Evolutionary conservation across 2,329 filamentous ascomycete genomes (phyloP), one percentile per base, ranked within the genome.

Genomic region (Hypoxylon sp.): DNA sequence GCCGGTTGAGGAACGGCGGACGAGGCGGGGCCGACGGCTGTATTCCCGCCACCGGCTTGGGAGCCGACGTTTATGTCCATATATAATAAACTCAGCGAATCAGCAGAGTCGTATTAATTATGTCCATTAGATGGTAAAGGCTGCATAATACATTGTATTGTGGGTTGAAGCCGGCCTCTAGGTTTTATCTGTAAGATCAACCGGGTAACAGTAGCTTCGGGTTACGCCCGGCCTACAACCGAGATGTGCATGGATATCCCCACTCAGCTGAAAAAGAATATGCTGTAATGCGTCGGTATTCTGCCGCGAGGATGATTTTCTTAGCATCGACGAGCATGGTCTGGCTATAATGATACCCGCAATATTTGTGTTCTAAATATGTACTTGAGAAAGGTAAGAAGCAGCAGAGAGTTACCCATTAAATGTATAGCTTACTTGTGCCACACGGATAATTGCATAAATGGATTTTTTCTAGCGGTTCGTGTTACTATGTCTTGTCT

Each of bases 61-160:
- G 53, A 53, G 35, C 61, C 53, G 53, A 53, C 37, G 27, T 35
- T 58, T 21, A 64, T n/a, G 21, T 64, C 35, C 61, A 64, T 64
- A 63, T 15, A 13, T 29, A 19, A 27, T 35, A 17, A 37, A 6
- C 32, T 44, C 53, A 27, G 10, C 3, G n/a, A 44, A 31, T 19
- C 11, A 35, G 19, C 15, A 42, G 27, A 19, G 32, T 57, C 60
- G 52, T 63, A 21, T 46, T 32, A 46, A 35, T 35, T 35, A 52
- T 29, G 35, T 46, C 52, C 46, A 53, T 51, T 42, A 2, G 21
- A 35, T 27, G 17, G 37, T 29, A 48, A 6, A 50, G 56, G 31
- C 11, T 21, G 35, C 17, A 32, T 15, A 24, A 48, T 21, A 21
- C 11, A n/a, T 52, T 21, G 51, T 11, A 15, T 29, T 15, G 13